Evolutionary conservation across 805 yeast genomes (phyloP), one percentile per base, ranked within the genome.

Genomic region (Clavispora santaluciae): DNA sequence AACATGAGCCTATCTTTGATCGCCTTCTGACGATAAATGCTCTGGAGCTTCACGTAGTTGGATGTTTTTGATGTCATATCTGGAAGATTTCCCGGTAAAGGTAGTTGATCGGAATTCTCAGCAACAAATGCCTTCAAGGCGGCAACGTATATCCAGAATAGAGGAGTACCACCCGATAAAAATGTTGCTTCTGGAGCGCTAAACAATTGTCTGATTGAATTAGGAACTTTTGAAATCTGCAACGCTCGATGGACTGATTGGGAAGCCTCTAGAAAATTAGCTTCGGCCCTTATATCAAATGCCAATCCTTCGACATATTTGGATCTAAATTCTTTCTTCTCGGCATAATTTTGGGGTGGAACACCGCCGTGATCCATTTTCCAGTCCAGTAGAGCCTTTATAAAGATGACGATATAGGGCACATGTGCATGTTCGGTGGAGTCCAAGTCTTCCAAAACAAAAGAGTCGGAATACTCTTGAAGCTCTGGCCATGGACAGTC

Each of bases 31-130:
- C 71, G 58, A 55, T 86, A 91, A 3, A 87, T 50, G 0, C 54
- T 54, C 56, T 81, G 84, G 26, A 91, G 60, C 7, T 53, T 58
- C 2, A 83, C 67, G 57, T 85, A 91, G 41, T 68, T 68, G 7
- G 62, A 59, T 0, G 96, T 82, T 45, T 80, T 78, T 0, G 95
- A 77, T 16, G 86, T 83, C 96, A 91, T 91, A 57, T 90, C 98
- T 0, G 96, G 95, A 5, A 90, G 56, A 0, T 66, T 73, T 0
- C 95, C 96, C 3, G 82, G 70, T 2, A 87, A 60, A 0, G 96
- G 95, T n/a, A 86, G 64, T 5, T 63, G 56, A 1, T 66, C 62
- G 13, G 59, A 53, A 17, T 64, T 60, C 30, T 35, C 33, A 0
- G 38, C 46, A 0, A 79, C 69, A 57, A 79, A 88, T 6, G 49